Evolutionary conservation across 768 basidiomycete species (phyloP).

Genomic region (Xanthoconium stramineum): DNA sequence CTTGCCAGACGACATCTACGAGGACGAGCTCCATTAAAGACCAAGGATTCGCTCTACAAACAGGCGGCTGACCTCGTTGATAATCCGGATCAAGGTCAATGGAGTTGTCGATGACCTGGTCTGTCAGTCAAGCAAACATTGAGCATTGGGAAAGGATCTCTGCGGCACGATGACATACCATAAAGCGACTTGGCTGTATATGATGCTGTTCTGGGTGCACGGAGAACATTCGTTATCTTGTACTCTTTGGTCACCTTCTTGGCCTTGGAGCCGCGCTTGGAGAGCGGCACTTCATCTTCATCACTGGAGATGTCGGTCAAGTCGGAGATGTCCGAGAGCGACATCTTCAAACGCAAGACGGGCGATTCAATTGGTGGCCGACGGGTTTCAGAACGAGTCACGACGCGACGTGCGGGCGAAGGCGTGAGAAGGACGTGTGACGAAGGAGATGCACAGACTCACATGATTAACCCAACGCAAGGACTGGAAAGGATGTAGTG

Average conservation of each 20-base stretch:
- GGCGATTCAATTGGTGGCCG: background rate
- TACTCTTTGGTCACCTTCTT: slow-evolving; percentile 30
- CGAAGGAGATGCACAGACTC: background rate
- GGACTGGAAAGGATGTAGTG: background rate
- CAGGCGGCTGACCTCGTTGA: slow-evolving; percentile 48
- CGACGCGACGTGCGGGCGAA: background rate
- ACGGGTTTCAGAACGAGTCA: background rate
- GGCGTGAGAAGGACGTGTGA: too few species aligned
- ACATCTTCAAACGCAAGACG: slow-evolving; percentile 21
- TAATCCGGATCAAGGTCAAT: slow-evolving; percentile 65
- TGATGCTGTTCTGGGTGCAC: slow-evolving; percentile 37
- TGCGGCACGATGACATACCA: slow-evolving; percentile 29
- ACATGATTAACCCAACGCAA: background rate
- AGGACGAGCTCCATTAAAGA: background rate
- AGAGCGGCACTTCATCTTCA: slow-evolving; percentile 34
- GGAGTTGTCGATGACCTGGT: slow-evolving; percentile 41
- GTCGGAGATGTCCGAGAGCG: slow-evolving; percentile 43
- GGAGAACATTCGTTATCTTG: slow-evolving; percentile 32
- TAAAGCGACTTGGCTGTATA: slow-evolving; percentile 45
- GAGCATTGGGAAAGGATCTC: background rate
- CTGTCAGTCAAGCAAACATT: slow-evolving; percentile 27
- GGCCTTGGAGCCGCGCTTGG: slow-evolving; percentile 17
- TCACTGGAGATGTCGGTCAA: slow-evolving; percentile 45
- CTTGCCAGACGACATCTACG: slow-evolving; percentile 63
- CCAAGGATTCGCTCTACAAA: background rate